Evolutionary conservation across 2,329 filamentous ascomycete genomes (phyloP).

Genomic region (Pseudogymnoascus sp.): DNA sequence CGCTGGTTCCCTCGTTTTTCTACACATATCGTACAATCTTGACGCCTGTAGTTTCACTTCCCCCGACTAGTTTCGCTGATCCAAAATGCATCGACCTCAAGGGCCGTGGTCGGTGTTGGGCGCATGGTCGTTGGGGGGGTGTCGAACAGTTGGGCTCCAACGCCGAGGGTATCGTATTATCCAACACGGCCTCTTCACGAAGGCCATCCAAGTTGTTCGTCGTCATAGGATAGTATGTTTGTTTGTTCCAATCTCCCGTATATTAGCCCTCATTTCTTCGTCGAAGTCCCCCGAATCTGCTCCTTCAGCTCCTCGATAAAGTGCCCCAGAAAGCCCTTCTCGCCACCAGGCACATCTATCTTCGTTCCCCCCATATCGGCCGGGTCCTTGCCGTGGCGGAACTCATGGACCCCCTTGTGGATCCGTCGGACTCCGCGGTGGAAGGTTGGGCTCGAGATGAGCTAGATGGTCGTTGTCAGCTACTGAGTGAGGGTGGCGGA

Average conservation of each 20-base stretch:
- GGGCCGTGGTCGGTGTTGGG: neutral
- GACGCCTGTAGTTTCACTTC: neutral
- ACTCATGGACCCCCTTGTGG: constrained; percentile 31
- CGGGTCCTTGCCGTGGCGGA: constrained; percentile 38
- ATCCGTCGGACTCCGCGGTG: constrained; percentile 43
- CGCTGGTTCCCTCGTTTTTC: neutral
- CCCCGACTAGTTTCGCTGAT: neutral
- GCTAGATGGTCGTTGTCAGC: constrained; percentile 26
- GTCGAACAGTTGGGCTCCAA: neutral
- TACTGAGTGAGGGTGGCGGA: neutral
- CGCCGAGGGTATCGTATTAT: neutral
- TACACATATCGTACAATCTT: constrained; percentile 5
- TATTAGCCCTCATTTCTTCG: constrained; percentile 17
- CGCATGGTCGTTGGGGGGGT: neutral
- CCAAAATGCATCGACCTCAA: neutral
- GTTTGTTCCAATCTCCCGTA: constrained; percentile 8
- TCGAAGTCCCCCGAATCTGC: constrained; percentile 24
- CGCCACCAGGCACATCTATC: constrained; percentile 29
- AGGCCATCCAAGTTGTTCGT: constrained; percentile 1
- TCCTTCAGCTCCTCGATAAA: constrained; percentile 47
- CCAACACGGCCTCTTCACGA: neutral
- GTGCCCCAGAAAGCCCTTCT: constrained; percentile 34
- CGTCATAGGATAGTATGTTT: constrained; percentile 3
- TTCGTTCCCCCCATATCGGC: constrained; percentile 40
- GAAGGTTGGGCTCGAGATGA: constrained; percentile 45